phyloP scores from a whole-genome alignment of 257 asterid genomes.

The Rubia yunnanensis region DNA sequence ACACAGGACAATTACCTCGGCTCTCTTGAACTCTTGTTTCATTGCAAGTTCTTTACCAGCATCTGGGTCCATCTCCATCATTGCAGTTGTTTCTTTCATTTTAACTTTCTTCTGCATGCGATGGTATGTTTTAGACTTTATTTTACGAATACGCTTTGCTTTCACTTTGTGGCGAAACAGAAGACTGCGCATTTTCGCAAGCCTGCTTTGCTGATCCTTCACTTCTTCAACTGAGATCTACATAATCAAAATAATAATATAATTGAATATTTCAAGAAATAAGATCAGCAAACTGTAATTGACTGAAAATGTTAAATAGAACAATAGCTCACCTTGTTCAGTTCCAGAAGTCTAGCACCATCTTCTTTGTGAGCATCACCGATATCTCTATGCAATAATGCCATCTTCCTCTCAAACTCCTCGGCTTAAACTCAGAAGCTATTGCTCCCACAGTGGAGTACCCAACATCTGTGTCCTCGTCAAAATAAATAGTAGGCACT shows the following conservation, averaged over 20 bases:
- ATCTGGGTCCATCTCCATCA: constrained; percentile 65
- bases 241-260: neutral
- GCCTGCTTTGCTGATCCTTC: constrained; percentile 48
- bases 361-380: constrained; percentile 80
- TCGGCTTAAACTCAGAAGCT: constrained; percentile 84
- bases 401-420: constrained; percentile 84
- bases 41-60: constrained; percentile 75
- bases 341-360: constrained; percentile 91
- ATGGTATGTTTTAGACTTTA: constrained; percentile 84
- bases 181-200: constrained; percentile 77
- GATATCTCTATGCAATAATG: constrained; percentile 51
- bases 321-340: constrained; percentile 55
- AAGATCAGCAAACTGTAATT: neutral
- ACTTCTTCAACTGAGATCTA: constrained; percentile 70
- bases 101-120: constrained; percentile 66
- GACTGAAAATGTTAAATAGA: neutral
- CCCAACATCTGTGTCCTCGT: constrained; percentile 51
- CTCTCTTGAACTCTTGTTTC: constrained; percentile 75
- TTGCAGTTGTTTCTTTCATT: constrained; percentile 39
- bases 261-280: neutral
- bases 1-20: constrained; percentile 43
- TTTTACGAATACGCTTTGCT: constrained; percentile 69
- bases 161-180: constrained; percentile 82
- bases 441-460: constrained; percentile 84
- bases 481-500: constrained; percentile 77